These are phyloP conservation scores for Jacaranda copaia DNA, from an alignment of 257 asterid genomes.

Conservation along the genomic window DNA sequence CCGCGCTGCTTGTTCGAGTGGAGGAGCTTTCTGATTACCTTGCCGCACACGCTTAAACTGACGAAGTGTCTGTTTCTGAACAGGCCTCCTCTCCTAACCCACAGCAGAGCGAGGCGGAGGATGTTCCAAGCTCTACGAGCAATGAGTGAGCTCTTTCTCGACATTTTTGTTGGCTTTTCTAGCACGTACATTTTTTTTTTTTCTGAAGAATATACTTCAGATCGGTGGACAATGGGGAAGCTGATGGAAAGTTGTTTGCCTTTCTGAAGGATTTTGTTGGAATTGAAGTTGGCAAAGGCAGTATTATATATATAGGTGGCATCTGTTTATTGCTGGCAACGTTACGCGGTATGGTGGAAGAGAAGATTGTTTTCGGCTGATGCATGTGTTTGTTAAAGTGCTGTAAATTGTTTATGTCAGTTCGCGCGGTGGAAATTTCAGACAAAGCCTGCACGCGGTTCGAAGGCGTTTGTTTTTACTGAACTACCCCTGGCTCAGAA, in stretches of 20 bases:
- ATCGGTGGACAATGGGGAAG: neutral
- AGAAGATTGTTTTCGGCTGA: neutral
- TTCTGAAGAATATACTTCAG: neutral
- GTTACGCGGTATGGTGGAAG: slow-evolving; percentile 52
- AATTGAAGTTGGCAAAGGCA: neutral
- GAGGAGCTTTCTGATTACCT: slow-evolving; percentile 47
- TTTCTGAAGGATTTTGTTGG: neutral
- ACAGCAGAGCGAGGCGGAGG: slow-evolving; percentile 61
- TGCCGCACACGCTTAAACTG: slow-evolving; percentile 41
- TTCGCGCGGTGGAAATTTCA: slow-evolving; percentile 40
- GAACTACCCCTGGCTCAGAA: slow-evolving; percentile 22
- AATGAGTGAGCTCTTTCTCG: slow-evolving; percentile 38
- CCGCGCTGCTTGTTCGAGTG: slow-evolving; percentile 33
- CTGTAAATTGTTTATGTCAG: slow-evolving; percentile 10
- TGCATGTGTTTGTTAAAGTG: neutral
- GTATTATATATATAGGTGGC: slow-evolving; percentile 29
- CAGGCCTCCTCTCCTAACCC: slow-evolving; percentile 65
- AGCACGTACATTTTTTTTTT: neutral
- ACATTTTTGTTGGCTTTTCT: slow-evolving; percentile 37
- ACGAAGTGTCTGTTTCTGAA: slow-evolving; percentile 46
- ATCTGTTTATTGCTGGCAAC: slow-evolving; percentile 14
- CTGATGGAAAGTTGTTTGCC: neutral
- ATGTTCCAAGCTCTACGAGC: slow-evolving; percentile 59
- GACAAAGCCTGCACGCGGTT: slow-evolving; percentile 45
- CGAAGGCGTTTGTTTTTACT: slow-evolving; percentile 28